Percentiles rank a stretch among this genome's conserved stretches.
Conservation (phyloP, 2,329 filamentous ascomycete genomes). For the Thielaviopsis euricoi region DNA sequence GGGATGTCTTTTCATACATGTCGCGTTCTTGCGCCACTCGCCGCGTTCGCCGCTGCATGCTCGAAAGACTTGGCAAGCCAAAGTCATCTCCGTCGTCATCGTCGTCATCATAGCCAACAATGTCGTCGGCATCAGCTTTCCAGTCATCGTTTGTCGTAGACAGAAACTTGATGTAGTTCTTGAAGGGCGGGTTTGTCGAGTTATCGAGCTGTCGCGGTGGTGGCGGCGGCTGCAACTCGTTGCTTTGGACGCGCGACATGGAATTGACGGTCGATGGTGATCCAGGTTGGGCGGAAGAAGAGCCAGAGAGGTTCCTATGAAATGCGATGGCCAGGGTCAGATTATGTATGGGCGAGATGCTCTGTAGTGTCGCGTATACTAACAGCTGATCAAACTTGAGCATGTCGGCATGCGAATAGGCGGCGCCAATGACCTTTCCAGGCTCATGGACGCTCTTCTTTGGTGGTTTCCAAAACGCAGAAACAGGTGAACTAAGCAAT, state of each 20-base stretch:
- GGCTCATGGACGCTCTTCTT: slow-evolving; percentile 43
- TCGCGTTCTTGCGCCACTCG: slow-evolving; percentile 20
- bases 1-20: background rate
- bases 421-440: slow-evolving; percentile 72
- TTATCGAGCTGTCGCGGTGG: slow-evolving; percentile 35
- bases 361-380: background rate
- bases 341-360: slow-evolving; percentile 16
- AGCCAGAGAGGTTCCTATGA: slow-evolving; percentile 40
- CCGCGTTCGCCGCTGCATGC: slow-evolving; percentile 61
- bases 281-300: slow-evolving; percentile 54
- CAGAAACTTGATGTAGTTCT: slow-evolving; percentile 65
- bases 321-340: background rate
- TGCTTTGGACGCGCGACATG: slow-evolving; percentile 23
- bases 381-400: slow-evolving; percentile 74
- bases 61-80: slow-evolving; percentile 79
- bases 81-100: slow-evolving; percentile 89
- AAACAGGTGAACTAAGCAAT: slow-evolving; percentile 48
- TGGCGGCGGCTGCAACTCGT: slow-evolving; percentile 33
- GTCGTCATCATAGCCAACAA: slow-evolving; percentile 61
- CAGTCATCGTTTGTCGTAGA: slow-evolving; percentile 72
- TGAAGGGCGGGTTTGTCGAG: slow-evolving; percentile 46
- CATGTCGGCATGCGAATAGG: slow-evolving; percentile 92
- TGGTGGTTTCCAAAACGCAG: slow-evolving; percentile 68
- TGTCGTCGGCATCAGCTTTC: slow-evolving; percentile 60
- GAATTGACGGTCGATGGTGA: slow-evolving; percentile 47